Base-by-base conservation (phyloP, 306 rosid species). In the Luffa aegyptiaca region DNA sequence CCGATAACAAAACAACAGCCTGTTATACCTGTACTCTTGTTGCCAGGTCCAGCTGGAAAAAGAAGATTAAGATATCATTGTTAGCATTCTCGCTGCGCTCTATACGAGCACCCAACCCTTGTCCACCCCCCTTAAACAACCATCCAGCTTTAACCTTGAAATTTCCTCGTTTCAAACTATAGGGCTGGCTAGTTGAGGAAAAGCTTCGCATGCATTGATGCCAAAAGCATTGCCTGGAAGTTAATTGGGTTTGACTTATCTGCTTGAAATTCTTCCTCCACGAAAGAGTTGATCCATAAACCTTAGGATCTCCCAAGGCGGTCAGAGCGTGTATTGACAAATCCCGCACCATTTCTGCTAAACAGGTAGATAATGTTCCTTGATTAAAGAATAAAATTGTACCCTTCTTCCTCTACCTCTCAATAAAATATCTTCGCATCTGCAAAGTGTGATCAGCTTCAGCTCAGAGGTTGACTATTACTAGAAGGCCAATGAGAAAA, bases 31-130 rank as follows among this genome's bases (percentile, higher is more conserved):
- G 98, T 31, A 92, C 98, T 83, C 98, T 86, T 59, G 98, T 94
- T 56, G 95, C 97, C 76, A 92, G 86, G 86, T 94, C 98, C 10
- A 92, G 78, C 86, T 89, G 97, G 82, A 94, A 94, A 81, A 92
- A 92, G 90, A 94, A 92, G 82, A 92, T 79, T 90, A 94, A 88
- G 42, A 94, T 89, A 88, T 88, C 92, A 84, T 94, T 96, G 84
- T 91, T 92, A 61, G 97, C 93, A 79, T 87, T 92, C 85, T 92
- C 97, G 59, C 98, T 94, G 52, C 84, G 92, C 87, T 94, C 97
- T 5, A 83, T 80, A 83, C 86, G 86, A 62, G 97, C 93, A 85
- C 88, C 94, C 84, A 76, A 82, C 62, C 82, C 89, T 63, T 75
- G 87, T 46, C 88, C 97, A 57, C 96, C 90, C 78, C 97, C 90